Percentiles rank a stretch among this genome's conserved stretches.
Conservation (phyloP, 768 basidiomycete species). For the Tulasnella sp. region DNA sequence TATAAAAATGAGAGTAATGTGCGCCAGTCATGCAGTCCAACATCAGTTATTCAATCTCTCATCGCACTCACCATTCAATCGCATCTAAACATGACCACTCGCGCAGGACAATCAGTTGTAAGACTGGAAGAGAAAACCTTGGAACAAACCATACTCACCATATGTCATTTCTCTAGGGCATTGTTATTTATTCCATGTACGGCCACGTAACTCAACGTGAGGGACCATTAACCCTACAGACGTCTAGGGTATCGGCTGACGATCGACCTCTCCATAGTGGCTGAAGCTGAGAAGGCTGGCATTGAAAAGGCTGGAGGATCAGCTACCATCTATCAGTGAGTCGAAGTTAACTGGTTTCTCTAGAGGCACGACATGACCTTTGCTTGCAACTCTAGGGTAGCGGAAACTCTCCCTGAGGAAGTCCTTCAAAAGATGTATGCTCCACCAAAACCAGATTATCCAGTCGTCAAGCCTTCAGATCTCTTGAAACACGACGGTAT, state of each 20-base stretch:
- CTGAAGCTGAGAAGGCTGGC: slow-evolving; percentile 49
- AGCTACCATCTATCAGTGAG: slow-evolving; percentile 50
- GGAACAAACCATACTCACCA: not conserved
- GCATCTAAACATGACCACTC: slow-evolving; percentile 7
- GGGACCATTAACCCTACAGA: not conserved
- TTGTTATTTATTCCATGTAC: slow-evolving; percentile 22
- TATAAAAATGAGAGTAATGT: not conserved
- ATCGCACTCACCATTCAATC: not conserved
- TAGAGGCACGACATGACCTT: not conserved
- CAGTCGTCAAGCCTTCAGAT: slow-evolving; percentile 54
- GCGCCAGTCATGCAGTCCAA: not conserved
- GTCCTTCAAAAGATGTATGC: slow-evolving; percentile 67
- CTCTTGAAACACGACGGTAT: slow-evolving; percentile 64
- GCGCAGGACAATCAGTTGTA: slow-evolving; percentile 17
- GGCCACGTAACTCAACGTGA: slow-evolving; percentile 13
- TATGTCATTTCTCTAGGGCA: not conserved
- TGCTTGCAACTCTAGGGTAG: slow-evolving; percentile 49
- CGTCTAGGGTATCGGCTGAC: not conserved
- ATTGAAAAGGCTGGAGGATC: slow-evolving; percentile 45
- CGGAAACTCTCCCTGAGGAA: slow-evolving; percentile 73
- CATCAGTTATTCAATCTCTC: slow-evolving; percentile 1
- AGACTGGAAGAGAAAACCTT: not conserved
- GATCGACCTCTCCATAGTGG: slow-evolving; percentile 48
- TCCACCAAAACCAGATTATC: slow-evolving; percentile 66
- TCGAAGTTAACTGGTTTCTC: not conserved